Percentiles rank a stretch among this genome's conserved stretches.
phyloP scores from a whole-genome alignment of 345 rosid species.

The Euphorbia lathyris region DNA sequence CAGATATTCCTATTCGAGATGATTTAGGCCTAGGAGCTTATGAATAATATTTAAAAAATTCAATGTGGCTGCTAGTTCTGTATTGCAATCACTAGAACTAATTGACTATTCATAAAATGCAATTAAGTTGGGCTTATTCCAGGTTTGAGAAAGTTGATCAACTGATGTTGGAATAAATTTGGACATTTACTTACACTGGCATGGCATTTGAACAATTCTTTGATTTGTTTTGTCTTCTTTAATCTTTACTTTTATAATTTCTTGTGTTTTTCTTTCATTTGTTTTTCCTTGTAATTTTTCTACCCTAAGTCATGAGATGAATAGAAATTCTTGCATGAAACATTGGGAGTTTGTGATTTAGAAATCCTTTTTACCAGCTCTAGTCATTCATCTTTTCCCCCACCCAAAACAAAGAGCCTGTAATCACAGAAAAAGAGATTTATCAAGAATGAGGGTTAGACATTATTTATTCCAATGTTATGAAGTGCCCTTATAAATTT shows the following conservation, averaged over 20 bases:
- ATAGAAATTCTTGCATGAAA: not conserved
- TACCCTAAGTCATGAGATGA: not conserved
- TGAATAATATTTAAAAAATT: not conserved
- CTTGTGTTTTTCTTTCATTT: not conserved
- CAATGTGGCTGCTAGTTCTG: no score
- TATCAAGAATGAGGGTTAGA: not conserved
- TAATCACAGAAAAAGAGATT: not conserved
- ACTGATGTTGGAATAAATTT: not conserved
- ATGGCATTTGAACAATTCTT: no score
- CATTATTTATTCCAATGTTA: not conserved
- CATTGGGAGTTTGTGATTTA: not conserved
- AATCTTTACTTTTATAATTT: not conserved
- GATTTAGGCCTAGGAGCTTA: not conserved
- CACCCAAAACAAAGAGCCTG: not conserved
- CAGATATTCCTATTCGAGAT: not conserved
- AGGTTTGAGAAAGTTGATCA: not conserved
- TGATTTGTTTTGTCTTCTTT: not conserved
- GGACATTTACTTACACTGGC: no score
- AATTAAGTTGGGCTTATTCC: not conserved
- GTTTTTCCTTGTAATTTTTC: not conserved
- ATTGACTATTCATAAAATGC: not conserved
- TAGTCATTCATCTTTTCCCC: not conserved
- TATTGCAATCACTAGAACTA: not conserved
- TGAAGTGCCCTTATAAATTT: not conserved
- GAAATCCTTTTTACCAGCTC: not conserved